Percentiles rank a stretch among this genome's conserved stretches.
phyloP scores from a whole-genome alignment of 768 basidiomycete genomes.

The Suillus tomentosus region DNA sequence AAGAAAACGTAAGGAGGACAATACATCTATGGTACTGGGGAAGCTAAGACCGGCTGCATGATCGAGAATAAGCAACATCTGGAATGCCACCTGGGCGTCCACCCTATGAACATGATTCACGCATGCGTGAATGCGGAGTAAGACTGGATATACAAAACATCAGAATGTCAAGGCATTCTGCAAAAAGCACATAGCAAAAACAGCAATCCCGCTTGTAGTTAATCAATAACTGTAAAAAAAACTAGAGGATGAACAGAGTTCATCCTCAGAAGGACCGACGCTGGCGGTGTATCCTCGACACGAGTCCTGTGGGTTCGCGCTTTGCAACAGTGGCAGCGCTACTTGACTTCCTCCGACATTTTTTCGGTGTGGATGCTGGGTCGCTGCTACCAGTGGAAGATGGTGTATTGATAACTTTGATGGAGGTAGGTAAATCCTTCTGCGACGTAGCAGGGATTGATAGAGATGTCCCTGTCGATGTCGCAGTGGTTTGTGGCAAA shows the following conservation, averaged over 20 bases:
- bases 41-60: neutral
- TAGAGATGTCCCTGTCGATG: neutral
- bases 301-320: conserved; percentile 2
- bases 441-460: conserved; percentile 1
- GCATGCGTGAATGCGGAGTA: conserved; percentile 1
- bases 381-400: neutral
- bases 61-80: conserved; percentile 20
- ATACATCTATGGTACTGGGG: neutral
- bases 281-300: conserved; percentile 2
- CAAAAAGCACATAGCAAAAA: neutral
- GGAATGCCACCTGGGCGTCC: conserved; percentile 2
- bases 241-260: conserved; percentile 3
- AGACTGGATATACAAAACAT: neutral
- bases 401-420: neutral
- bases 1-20: neutral
- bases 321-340: neutral
- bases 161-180: neutral
- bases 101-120: neutral
- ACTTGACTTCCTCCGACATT: conserved; percentile 1
- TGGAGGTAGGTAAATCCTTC: neutral
- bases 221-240: conserved; percentile 15
- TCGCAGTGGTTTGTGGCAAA: conserved; percentile 4
- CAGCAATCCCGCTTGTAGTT: conserved; percentile 5
- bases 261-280: conserved; percentile 3
- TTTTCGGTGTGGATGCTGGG: conserved; percentile 3